phyloP scores from a whole-genome alignment of 2,329 filamentous ascomycete species.

The Salinomyces thailandicus region DNA sequence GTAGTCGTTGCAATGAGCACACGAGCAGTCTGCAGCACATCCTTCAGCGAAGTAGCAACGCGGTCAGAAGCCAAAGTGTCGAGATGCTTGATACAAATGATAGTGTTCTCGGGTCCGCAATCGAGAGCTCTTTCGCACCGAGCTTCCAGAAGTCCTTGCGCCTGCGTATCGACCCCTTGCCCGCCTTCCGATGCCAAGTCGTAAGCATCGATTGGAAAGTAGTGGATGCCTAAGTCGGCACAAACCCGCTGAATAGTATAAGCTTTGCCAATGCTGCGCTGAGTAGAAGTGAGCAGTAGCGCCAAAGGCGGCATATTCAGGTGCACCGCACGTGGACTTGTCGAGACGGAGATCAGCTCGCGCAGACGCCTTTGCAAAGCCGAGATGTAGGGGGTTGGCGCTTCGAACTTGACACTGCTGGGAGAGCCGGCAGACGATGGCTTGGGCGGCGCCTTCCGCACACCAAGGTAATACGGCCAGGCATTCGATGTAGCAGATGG shows the following conservation, averaged over 20 bases:
- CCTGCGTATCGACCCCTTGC: slow-evolving; percentile 84
- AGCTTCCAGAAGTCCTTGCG: slow-evolving; percentile 78
- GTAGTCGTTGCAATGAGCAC: slow-evolving; percentile 90
- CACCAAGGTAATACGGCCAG: slow-evolving; percentile 83
- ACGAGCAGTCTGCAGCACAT: slow-evolving; percentile 66
- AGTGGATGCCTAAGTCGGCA: slow-evolving; percentile 80
- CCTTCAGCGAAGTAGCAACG: slow-evolving; percentile 74
- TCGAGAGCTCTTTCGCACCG: slow-evolving; percentile 80
- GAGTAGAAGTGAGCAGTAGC: slow-evolving; percentile 79
- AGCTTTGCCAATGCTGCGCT: slow-evolving; percentile 88
- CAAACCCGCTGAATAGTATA: slow-evolving; percentile 66
- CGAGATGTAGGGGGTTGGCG: slow-evolving; percentile 34
- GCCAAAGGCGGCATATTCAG: slow-evolving; percentile 80
- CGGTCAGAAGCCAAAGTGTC: slow-evolving; percentile 86
- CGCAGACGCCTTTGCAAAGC: slow-evolving; percentile 53
- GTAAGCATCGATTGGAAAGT: slow-evolving; percentile 79
- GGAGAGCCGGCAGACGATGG: slow-evolving; percentile 6
- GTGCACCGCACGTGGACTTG: slow-evolving; percentile 75
- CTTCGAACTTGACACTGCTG: slow-evolving; percentile 16
- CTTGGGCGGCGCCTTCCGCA: slow-evolving; percentile 47
- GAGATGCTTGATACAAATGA: slow-evolving; percentile 76
- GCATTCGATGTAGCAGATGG: slow-evolving; percentile 65
- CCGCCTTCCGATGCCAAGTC: slow-evolving; percentile 89
- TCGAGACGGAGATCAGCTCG: slow-evolving; percentile 78
- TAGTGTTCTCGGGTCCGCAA: slow-evolving; percentile 75